Percentiles rank a stretch among this genome's conserved stretches.
Evolutionary conservation across 1,284 basidiomycete species (phyloP).

Genomic region (Rhodotorula sp.): DNA sequence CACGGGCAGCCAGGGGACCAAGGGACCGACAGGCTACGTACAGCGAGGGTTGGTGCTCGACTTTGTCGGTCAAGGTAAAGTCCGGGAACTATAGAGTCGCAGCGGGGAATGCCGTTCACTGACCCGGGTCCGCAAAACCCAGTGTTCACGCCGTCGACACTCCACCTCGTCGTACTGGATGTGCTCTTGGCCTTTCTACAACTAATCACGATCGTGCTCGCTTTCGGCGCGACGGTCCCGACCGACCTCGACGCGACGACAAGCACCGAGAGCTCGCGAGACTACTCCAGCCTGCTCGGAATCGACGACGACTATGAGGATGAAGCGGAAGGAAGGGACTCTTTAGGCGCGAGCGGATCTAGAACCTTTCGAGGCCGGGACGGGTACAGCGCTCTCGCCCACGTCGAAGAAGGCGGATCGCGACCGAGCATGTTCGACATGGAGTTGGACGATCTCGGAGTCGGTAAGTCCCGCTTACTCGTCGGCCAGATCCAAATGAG

Average conservation of each 20-base stretch:
- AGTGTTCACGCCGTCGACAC: constrained; percentile 14
- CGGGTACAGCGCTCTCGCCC: too few species aligned
- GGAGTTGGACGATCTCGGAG: background rate
- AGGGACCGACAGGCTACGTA: constrained; percentile 17
- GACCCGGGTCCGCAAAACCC: background rate
- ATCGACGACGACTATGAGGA: background rate
- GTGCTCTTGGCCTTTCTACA: constrained; percentile 13
- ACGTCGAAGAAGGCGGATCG: too few species aligned
- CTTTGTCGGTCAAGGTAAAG: constrained; percentile 32
- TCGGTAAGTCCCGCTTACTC: background rate
- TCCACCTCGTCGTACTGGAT: constrained; percentile 19
- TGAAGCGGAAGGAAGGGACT: background rate
- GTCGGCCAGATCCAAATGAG: too few species aligned
- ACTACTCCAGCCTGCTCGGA: constrained; percentile 15
- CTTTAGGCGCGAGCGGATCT: background rate
- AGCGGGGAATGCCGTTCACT: background rate
- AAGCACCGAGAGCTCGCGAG: constrained; percentile 1
- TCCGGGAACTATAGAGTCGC: too few species aligned
- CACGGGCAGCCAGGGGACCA: constrained; percentile 29
- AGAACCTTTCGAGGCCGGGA: too few species aligned
- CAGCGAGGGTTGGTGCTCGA: constrained; percentile 26
- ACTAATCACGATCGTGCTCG: constrained; percentile 17
- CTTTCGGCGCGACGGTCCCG: constrained; percentile 20
- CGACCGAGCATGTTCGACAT: too few species aligned
- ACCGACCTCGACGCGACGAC: constrained; percentile 20